phyloP scores from a whole-genome alignment of 2,329 filamentous ascomycete genomes.

The Arthrinium phaeospermum region DNA sequence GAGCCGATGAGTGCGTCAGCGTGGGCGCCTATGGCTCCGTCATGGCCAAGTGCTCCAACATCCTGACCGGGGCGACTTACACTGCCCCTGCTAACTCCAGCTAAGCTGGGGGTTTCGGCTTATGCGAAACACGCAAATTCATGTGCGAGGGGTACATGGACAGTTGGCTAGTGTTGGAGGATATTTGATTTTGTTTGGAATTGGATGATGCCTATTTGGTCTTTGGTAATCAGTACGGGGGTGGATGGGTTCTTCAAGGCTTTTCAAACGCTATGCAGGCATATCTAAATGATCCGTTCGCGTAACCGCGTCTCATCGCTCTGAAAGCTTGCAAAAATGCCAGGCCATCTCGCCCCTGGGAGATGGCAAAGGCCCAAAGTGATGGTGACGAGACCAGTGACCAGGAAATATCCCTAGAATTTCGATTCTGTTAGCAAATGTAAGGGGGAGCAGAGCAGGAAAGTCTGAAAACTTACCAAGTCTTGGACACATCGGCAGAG shows the following conservation, averaged over 20 bases:
- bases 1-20: background rate
- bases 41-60: conserved; percentile 11
- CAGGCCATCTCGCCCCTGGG: conserved; percentile 64
- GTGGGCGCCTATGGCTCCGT: conserved; percentile 2
- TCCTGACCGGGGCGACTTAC: conserved; percentile 4
- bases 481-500: conserved; percentile 62
- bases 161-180: background rate
- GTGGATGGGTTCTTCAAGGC: conserved; percentile 26
- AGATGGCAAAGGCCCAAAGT: conserved; percentile 65
- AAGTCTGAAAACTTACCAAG: conserved; percentile 50
- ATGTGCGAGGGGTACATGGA: too few species aligned
- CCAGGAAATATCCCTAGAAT: conserved; percentile 65
- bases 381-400: conserved; percentile 63
- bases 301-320: conserved; percentile 65
- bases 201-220: conserved; percentile 1
- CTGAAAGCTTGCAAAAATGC: conserved; percentile 66
- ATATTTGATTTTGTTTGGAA: background rate
- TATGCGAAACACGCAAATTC: background rate
- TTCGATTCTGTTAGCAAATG: conserved; percentile 14
- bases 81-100: background rate
- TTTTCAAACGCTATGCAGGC: conserved; percentile 64
- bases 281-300: conserved; percentile 63
- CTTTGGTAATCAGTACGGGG: background rate
- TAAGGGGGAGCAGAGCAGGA: background rate
- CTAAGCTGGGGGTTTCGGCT: background rate